A percentile compares a stretch with the other conserved stretches of the same genome.
These are phyloP conservation scores for Penicillium angulare DNA, from an alignment of 495 filamentous ascomycete genomes.

Conservation along the genomic window DNA sequence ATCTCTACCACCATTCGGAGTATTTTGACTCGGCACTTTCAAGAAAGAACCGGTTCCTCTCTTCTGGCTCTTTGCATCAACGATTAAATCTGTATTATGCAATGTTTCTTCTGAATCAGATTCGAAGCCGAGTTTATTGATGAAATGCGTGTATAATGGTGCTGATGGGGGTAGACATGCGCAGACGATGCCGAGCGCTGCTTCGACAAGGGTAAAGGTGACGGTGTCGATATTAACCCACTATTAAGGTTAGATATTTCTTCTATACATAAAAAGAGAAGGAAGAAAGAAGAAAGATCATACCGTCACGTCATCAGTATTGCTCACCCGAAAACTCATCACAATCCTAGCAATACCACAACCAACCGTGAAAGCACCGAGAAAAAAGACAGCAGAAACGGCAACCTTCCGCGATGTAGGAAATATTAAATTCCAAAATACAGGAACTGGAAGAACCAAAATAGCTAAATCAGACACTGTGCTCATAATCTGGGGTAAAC, in stretches of 20 bases:
- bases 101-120: not conserved
- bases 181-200: slow-evolving; percentile 1
- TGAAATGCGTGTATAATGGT: not conserved
- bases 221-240: slow-evolving; percentile 1
- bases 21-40: not conserved
- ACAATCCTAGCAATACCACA: slow-evolving; percentile 1
- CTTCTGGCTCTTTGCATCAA: not conserved
- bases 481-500: not conserved
- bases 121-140: not conserved
- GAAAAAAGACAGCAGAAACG: not conserved
- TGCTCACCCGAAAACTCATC: not conserved
- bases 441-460: not conserved
- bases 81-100: too few relatives aligned
- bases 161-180: slow-evolving; percentile 1
- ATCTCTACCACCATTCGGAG: not conserved
- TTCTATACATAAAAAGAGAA: not conserved
- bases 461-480: slow-evolving; percentile 3
- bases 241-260: not conserved
- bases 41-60: not conserved
- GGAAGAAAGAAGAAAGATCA: not conserved
- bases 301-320: slow-evolving; percentile 2
- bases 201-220: slow-evolving; percentile 3
- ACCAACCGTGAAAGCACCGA: not conserved
- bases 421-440: not conserved
- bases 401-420: not conserved